Base-by-base conservation (phyloP, 179 eudicot species). In the Silene vulgaris region DNA sequence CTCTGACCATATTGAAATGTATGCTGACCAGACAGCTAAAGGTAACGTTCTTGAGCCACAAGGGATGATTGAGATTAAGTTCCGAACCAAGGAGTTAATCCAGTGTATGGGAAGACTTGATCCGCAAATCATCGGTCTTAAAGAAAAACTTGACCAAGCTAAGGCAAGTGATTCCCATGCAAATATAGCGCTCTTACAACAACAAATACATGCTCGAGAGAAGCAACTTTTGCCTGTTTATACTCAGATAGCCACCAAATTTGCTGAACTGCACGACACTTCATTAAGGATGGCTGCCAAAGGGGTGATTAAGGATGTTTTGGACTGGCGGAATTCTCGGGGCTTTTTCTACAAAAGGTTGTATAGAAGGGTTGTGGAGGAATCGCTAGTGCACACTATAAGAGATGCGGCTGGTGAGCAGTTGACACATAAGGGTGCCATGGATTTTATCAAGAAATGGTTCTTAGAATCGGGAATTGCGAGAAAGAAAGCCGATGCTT, bases 11-110 rank as follows among this genome's bases (percentile, higher is more conserved):
- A 90, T 96, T 11, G 99, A 96, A 77, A 96, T 96, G 99, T 96
- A 89, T 30, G 98, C 99, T 9, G 99, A 96, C 56, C 86, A 79
- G 37, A 90, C 99, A 0, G 97, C 99, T 20, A 96, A 85, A 82
- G 99, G 99, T 52, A 96, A 96, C 74, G 99, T 96, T 37, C 91
- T 96, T 5, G 99, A 96, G 86, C 96, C 99, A 7, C 98, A 96
- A 84, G 99, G 99, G 61, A 82, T 91, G 87, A 90, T 96, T 13
- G 99, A 96, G 85, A 93, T 96, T 63, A 96, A 93, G 83, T 96
- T 96, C 67, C 78, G 97, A 78, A 84, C 80, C 30, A 88, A 79
- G 76, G 99, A 96, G 75, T 76, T 93, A 71, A 69, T 88, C 8
- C 93, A 90, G 72, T 93, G 93, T 83, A 96, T 96, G 99, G 90